Evolutionary conservation across 1,284 basidiomycete genomes (phyloP).

Genomic region (Heterobasidion parviporum): DNA sequence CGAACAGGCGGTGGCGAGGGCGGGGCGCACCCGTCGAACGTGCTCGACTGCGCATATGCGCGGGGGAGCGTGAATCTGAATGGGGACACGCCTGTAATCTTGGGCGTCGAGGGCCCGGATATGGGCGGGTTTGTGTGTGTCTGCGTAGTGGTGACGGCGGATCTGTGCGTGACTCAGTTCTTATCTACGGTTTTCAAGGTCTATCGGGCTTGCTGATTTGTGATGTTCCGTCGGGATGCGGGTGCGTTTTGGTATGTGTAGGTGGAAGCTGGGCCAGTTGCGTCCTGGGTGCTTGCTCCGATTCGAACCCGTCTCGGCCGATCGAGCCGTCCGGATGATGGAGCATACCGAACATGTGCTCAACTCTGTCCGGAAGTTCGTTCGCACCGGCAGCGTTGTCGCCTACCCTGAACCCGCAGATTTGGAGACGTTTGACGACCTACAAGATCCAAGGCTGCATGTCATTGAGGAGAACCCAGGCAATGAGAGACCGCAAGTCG

Average conservation of each 20-base stretch:
- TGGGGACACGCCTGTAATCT: conserved; percentile 65
- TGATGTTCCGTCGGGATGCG: no score
- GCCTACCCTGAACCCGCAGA: background rate
- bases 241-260: background rate
- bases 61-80: conserved; percentile 57
- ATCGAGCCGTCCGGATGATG: conserved; percentile 23
- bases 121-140: conserved; percentile 57
- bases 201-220: background rate
- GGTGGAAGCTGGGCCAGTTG: conserved; percentile 61
- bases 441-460: conserved; percentile 1
- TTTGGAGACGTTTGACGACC: no score
- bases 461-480: conserved; percentile 8
- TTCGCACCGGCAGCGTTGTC: background rate
- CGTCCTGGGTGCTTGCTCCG: conserved; percentile 40
- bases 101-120: conserved; percentile 56
- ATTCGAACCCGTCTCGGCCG: conserved; percentile 41
- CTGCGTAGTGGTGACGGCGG: conserved; percentile 43
- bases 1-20: conserved; percentile 59
- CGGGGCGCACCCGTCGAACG: conserved; percentile 66
- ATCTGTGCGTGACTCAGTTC: conserved; percentile 30
- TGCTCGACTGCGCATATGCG: conserved; percentile 63
- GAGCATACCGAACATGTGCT: conserved; percentile 24
- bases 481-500: conserved; percentile 20
- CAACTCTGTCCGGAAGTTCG: conserved; percentile 15
- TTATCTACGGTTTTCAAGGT: background rate